phyloP scores from a whole-genome alignment of 2,329 filamentous ascomycete genomes.

The Orbilia ellipsospora region DNA sequence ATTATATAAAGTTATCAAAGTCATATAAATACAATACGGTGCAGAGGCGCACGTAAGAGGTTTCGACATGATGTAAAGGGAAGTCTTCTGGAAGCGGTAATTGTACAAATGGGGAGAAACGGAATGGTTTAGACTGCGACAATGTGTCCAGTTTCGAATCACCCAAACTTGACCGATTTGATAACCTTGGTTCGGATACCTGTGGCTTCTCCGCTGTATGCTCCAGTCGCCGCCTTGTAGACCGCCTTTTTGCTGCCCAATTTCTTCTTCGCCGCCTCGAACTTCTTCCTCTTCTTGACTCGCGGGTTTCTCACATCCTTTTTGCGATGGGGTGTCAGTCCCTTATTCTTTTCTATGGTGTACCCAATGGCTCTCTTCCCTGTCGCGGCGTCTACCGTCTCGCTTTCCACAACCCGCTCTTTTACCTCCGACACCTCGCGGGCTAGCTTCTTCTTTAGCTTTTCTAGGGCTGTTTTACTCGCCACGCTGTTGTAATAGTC shows the following conservation, averaged over 20 bases:
- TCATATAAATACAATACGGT: neutral
- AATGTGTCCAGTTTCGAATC: neutral
- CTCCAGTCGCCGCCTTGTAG: conserved; percentile 71
- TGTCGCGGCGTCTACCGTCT: conserved; percentile 64
- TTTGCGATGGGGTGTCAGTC: conserved; percentile 85
- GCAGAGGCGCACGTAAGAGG: neutral
- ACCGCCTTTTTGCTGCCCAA: conserved; percentile 83
- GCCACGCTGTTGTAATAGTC: conserved; percentile 94
- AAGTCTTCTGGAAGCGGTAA: no score
- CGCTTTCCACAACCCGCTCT: conserved; percentile 70
- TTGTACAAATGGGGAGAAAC: no score
- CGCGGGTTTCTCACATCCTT: conserved; percentile 95
- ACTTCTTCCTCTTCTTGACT: conserved; percentile 98
- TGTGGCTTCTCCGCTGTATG: conserved; percentile 49
- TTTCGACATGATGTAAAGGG: neutral
- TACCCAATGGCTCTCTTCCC: conserved; percentile 94
- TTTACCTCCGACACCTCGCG: conserved; percentile 74
- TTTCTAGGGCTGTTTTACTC: conserved; percentile 60
- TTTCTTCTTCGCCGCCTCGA: conserved; percentile 97
- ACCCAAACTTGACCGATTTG: conserved; percentile 53
- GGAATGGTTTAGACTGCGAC: no score
- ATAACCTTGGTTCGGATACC: conserved; percentile 53
- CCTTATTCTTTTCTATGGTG: conserved; percentile 97
- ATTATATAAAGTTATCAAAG: no score
- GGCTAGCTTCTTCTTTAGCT: conserved; percentile 73